These are phyloP conservation scores for Cyberlindnera japonica DNA, from an alignment of 805 yeast species.

Conservation along the genomic window DNA sequence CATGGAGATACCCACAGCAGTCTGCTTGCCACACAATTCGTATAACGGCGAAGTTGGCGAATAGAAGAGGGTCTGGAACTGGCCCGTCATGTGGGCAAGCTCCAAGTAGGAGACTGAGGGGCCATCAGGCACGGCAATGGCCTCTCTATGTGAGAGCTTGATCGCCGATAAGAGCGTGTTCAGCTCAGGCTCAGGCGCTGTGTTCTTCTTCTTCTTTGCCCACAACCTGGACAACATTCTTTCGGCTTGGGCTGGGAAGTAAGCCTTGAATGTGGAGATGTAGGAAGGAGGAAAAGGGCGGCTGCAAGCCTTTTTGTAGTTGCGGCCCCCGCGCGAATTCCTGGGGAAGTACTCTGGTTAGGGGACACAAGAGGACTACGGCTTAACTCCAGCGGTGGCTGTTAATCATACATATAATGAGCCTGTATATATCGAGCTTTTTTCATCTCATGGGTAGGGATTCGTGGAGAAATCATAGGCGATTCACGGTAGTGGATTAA, in stretches of 20 bases:
- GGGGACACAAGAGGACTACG: too few species aligned
- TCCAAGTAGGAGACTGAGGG: constrained; percentile 42
- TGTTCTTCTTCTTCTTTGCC: neutral
- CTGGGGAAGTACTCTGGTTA: too few species aligned
- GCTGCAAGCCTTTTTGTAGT: neutral
- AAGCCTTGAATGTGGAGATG: neutral
- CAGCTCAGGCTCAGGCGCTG: constrained; percentile 7
- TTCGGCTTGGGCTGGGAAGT: neutral
- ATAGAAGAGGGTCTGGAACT: constrained; percentile 45
- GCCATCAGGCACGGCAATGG: constrained; percentile 47
- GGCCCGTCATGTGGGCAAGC: constrained; percentile 42
- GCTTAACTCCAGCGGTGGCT: neutral
- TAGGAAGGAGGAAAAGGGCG: neutral
- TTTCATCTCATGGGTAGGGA: constrained; percentile 1
- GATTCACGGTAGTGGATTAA: neutral
- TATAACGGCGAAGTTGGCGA: constrained; percentile 40
- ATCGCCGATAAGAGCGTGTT: constrained; percentile 36
- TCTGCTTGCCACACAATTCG: constrained; percentile 32
- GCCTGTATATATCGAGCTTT: constrained; percentile 1
- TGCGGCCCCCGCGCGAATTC: too few species aligned
- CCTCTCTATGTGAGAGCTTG: constrained; percentile 35
- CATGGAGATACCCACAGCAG: constrained; percentile 55
- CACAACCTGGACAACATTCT: neutral
- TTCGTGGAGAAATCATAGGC: neutral
- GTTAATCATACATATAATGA: constrained; percentile 1